These are phyloP conservation scores for Russula virescens DNA, from an alignment of 768 basidiomycete species.

Conservation along the genomic window DNA sequence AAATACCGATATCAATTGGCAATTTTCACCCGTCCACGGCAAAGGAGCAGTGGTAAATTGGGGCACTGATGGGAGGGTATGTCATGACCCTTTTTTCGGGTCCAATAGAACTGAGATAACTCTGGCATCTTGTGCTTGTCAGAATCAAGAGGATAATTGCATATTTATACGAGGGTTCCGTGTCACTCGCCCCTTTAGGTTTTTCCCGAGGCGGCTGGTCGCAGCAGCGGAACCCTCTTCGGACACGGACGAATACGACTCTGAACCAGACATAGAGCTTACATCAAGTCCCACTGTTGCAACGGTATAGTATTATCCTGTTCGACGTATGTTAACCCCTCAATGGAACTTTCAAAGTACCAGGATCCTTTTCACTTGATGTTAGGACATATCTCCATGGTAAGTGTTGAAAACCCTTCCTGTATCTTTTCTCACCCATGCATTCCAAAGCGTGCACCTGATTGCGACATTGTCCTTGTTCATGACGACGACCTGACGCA, in stretches of 20 bases:
- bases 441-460: not conserved
- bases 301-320: no score
- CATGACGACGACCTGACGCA: not conserved
- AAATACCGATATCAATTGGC: no score
- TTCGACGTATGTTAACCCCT: no score
- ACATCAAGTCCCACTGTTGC: not conserved
- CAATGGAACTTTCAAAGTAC: not conserved
- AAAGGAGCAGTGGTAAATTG: no score
- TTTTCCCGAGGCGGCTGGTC: not conserved
- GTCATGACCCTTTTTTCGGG: no score
- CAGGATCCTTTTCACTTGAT: not conserved
- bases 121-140: no score
- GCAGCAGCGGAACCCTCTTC: not conserved
- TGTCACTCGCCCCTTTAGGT: not conserved
- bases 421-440: not conserved
- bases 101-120: no score
- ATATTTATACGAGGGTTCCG: not conserved
- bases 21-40: no score
- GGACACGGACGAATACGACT: not conserved
- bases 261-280: not conserved
- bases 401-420: not conserved
- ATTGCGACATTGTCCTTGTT: conserved; percentile 1
- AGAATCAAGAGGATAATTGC: not conserved
- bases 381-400: not conserved
- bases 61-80: no score